Percentiles rank a stretch among this genome's conserved stretches.
Evolutionary conservation across 176 grass and related monocot species (phyloP).

Genomic region (Phoenix dactylifera): DNA sequence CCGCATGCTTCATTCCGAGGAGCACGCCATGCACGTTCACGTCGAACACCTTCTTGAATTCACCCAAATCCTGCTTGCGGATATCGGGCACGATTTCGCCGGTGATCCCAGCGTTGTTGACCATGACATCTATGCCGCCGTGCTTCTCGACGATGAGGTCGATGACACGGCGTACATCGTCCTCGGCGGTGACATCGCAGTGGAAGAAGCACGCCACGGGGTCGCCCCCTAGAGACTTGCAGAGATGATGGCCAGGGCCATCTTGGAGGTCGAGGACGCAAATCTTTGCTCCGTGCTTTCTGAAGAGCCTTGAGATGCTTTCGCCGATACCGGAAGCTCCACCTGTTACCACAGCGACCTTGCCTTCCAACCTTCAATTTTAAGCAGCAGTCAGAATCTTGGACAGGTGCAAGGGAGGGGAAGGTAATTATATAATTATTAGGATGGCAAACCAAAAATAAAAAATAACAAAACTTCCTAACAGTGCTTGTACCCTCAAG

Average conservation of each 20-base stretch:
- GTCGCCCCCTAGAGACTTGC: slow-evolving; percentile 36
- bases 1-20: slow-evolving; percentile 81
- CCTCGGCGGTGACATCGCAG: slow-evolving; percentile 57
- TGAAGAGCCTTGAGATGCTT: slow-evolving; percentile 57
- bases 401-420: no score
- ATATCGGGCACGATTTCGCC: slow-evolving; percentile 47
- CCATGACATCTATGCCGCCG: slow-evolving; percentile 68
- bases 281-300: slow-evolving; percentile 73
- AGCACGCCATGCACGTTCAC: slow-evolving; percentile 65
- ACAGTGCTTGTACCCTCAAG: no score
- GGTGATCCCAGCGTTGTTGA: slow-evolving; percentile 67
- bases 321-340: slow-evolving; percentile 72
- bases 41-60: slow-evolving; percentile 54
- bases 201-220: slow-evolving; percentile 37
- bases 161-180: slow-evolving; percentile 42
- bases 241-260: slow-evolving; percentile 40
- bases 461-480: no score
- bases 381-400: not conserved
- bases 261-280: slow-evolving; percentile 67
- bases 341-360: slow-evolving; percentile 75
- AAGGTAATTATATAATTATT: no score
- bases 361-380: slow-evolving; percentile 47
- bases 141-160: slow-evolving; percentile 36
- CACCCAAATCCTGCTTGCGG: slow-evolving; percentile 26
- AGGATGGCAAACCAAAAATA: no score